phyloP scores from a whole-genome alignment of 257 asterid genomes.

The Oldenlandia corymbosa region DNA sequence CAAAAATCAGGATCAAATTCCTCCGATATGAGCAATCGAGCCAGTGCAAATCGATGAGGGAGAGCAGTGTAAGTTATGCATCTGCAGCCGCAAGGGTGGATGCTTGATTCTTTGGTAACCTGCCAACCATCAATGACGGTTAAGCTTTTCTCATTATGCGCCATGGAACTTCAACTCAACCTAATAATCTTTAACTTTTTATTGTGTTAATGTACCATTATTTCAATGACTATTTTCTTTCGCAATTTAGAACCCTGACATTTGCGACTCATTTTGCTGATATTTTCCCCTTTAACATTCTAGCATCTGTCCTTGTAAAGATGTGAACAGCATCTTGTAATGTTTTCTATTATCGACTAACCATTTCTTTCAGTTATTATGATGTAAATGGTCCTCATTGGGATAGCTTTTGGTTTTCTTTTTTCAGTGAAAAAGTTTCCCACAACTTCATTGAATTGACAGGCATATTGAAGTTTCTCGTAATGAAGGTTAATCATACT shows the following conservation, averaged over 20 bases:
- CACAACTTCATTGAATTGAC: not conserved
- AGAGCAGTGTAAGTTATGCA: conserved; percentile 97
- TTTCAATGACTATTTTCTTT: too few relatives aligned
- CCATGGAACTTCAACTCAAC: not conserved
- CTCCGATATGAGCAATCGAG: conserved; percentile 91
- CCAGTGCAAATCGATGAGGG: conserved; percentile 76
- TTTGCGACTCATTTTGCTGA: not conserved
- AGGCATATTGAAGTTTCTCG: too few relatives aligned
- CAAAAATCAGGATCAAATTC: conserved; percentile 64
- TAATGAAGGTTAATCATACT: too few relatives aligned
- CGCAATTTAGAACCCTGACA: too few relatives aligned
- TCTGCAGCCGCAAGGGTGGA: conserved; percentile 84
- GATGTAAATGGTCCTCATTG: not conserved
- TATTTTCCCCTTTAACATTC: not conserved
- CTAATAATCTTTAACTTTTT: conserved; percentile 13
- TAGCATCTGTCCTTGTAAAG: not conserved
- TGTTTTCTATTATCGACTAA: not conserved
- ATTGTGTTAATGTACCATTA: not conserved
- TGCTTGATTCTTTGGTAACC: conserved; percentile 42
- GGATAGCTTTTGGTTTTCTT: too few relatives aligned
- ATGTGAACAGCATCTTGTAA: not conserved
- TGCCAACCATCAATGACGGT: not conserved
- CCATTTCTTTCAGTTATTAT: not conserved
- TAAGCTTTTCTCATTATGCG: not conserved
- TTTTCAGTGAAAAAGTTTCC: not conserved